Evolutionary conservation across 2,329 filamentous ascomycete genomes (phyloP), one percentile per base, ranked within the genome.

Genomic region (Fusarium nanum): DNA sequence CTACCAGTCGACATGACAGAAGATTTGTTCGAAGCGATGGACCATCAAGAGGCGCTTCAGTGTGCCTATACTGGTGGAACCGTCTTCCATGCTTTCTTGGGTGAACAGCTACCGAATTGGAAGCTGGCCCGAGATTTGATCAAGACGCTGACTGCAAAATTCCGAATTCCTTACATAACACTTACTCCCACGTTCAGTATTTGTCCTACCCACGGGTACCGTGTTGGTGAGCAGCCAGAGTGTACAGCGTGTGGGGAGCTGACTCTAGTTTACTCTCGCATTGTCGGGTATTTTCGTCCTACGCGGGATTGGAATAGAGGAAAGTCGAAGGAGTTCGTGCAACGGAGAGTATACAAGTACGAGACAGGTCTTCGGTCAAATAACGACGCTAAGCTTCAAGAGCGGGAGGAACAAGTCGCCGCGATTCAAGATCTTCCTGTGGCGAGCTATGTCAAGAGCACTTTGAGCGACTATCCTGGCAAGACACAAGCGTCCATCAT

Each of bases 131-230:
- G 72, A 11, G 60, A 74, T 7, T 8, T 74, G 9, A 50, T 74
- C 28, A 74, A 70, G 45, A 45, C 70, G 14, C 34, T 74, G 3
- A 75, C 72, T 1, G 40, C 66, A 2, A 65, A 68, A 4, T 74
- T 68, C 3, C 72, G 72, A 4, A 60, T 75, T 4, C 72, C 72
- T 0, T 74, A 74, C 20, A 57, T 74, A 16, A 74, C 72, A 1
- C 59, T 74, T 7, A 75, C 73, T 0, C 72, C 73, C 0, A 74
- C 72, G 0, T 74, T 74, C 9, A 74, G 73, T 12, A 75, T 74
- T 2, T 74, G 73, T 18, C 70, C 67, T 3, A 64, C 61, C 0
- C 72, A 74, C 3, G 73, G 73, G 0, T 74, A 74, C 22, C 60
- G 65, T 7, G 46, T 44, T 0, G 73, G 73, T 1, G 73, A 75